Evolutionary conservation across 306 rosid genomes (phyloP).

Genomic region (Arachis hypogaea): DNA sequence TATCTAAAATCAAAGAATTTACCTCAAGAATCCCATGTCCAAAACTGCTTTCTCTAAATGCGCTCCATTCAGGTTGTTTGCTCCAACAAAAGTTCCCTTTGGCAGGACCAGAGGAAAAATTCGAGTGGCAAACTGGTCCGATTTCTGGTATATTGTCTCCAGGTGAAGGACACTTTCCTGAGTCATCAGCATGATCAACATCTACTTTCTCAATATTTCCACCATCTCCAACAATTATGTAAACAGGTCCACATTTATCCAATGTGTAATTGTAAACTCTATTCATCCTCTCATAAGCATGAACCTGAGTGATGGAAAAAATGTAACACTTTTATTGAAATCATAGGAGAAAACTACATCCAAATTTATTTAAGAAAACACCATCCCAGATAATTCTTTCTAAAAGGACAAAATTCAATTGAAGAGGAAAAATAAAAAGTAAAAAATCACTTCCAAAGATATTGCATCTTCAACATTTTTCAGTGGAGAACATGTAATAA

Average conservation of each 20-base stretch:
- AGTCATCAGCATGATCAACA: slow-evolving; percentile 87
- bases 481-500: not conserved
- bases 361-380: not conserved
- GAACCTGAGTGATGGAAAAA: slow-evolving; percentile 62
- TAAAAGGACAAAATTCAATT: not conserved
- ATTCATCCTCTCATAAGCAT: slow-evolving; percentile 92
- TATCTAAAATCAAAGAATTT: slow-evolving; percentile 14
- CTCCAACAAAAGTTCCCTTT: slow-evolving; percentile 86
- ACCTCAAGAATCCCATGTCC: slow-evolving; percentile 98
- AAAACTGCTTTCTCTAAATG: slow-evolving; percentile 95
- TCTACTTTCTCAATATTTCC: slow-evolving; percentile 92
- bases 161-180: slow-evolving; percentile 84
- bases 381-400: not conserved
- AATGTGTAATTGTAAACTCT: slow-evolving; percentile 78
- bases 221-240: slow-evolving; percentile 91
- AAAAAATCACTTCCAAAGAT: not conserved
- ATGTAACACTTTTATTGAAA: slow-evolving; percentile 12
- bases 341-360: slow-evolving; percentile 17
- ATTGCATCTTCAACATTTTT: not conserved
- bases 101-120: slow-evolving; percentile 79
- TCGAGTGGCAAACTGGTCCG: slow-evolving; percentile 81
- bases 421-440: not conserved
- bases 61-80: slow-evolving; percentile 91
- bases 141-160: slow-evolving; percentile 78
- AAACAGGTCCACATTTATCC: slow-evolving; percentile 84